These are phyloP conservation scores for Solanum gracilifrons DNA, from an alignment of 257 asterid species.

Conservation along the genomic window DNA sequence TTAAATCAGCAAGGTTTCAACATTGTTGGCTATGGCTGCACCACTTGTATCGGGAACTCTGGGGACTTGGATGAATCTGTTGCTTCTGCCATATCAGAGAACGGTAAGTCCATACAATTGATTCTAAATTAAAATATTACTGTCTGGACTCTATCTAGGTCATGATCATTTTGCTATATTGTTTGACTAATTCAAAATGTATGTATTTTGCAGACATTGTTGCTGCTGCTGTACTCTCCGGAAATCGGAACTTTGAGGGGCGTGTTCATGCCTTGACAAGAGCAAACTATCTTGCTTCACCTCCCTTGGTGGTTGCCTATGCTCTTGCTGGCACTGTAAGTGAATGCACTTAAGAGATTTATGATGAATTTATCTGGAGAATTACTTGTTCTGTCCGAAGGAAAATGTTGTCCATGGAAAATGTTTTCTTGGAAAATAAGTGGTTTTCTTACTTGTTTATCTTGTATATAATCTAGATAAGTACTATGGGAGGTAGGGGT, in stretches of 20 bases:
- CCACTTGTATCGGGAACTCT: conserved; percentile 93
- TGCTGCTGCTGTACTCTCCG: conserved; percentile 96
- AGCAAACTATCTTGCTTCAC: conserved; percentile 95
- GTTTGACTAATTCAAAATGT: neutral
- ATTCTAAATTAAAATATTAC: neutral
- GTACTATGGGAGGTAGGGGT: neutral
- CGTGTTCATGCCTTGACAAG: conserved; percentile 94
- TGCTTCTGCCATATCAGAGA: conserved; percentile 73
- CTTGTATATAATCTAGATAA: neutral
- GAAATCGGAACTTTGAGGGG: conserved; percentile 93
- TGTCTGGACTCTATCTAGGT: neutral
- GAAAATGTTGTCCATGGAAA: neutral
- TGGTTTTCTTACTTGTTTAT: neutral
- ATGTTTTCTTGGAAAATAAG: neutral
- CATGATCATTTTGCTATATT: neutral
- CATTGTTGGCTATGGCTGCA: conserved; percentile 92
- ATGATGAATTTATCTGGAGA: neutral
- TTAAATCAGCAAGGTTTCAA: conserved; percentile 85
- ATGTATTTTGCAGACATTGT: conserved; percentile 58
- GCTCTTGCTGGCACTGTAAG: conserved; percentile 98
- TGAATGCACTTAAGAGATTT: neutral
- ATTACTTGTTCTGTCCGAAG: neutral
- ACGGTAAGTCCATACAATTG: conserved; percentile 32
- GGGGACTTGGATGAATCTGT: conserved; percentile 88
- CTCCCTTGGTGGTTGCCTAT: conserved; percentile 94